Base-by-base conservation (phyloP, 371 early-diverging fungal genomes). In the Mortierella sp. region DNA sequence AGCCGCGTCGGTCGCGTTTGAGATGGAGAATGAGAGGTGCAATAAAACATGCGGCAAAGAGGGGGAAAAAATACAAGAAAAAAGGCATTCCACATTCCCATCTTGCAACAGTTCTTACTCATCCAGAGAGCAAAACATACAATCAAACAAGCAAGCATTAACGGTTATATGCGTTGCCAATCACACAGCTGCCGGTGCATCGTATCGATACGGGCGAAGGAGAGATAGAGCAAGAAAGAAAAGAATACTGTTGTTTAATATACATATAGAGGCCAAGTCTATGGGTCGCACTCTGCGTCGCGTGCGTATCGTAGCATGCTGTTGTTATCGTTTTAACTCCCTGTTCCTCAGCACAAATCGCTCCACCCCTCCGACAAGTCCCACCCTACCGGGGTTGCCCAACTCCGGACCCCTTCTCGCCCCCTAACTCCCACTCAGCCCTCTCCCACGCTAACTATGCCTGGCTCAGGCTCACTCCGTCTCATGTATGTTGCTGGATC, bases 1-100 rank as follows among this genome's bases (percentile, higher is more conserved):
- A 52, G 48, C 19, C 44, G n/a, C 50, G 38, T 48, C 63, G 34
- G 71, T 72, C 60, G 60, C 52, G 34, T 77, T 77, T 77, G 57
- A 55, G 58, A 71, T 57, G 38, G 38, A 21, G 38, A 19, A 21
- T 65, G 19, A 19, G 9, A 3, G 38, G 42, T 42, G 9, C 4
- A 31, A 19, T 19, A 19, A 34, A 31, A 16, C 8, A 31, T 31
- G 63, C 38, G 38, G 38, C 63, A 14, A 16, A 8, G 16, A 16
- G 28, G 4, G 16, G 5, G 19, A 31, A 31, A 34, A 8, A 16
- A 31, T 19, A 16, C 1, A 60, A 16, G 31, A 60, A 60, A 21
- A 38, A 65, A 38, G 21, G 11, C 68, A 68, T 68, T 38, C 68
- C 42, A 24, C 68, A 68, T 38, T 68, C 68, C 34, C 68, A 68